Conservation (phyloP, 2,329 filamentous ascomycete species). For the Fusarium clavum region DNA sequence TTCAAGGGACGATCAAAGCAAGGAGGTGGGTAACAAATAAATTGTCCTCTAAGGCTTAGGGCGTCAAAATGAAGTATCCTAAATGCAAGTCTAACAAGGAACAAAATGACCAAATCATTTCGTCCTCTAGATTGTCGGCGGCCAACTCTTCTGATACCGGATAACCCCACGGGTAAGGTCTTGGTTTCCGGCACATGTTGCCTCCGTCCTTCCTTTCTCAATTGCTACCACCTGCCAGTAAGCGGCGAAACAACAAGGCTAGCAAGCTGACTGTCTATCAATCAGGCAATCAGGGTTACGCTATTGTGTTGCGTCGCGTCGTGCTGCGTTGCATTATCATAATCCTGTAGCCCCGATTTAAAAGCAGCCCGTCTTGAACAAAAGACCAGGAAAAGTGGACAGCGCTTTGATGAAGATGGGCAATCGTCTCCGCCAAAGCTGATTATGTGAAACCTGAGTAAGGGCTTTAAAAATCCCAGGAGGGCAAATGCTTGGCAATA, state of each 20-base stretch:
- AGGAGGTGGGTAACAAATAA: background rate
- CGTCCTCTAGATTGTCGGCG: background rate
- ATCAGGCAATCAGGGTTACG: background rate
- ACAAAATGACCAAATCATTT: background rate
- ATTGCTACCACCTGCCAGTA: background rate
- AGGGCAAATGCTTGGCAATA: slow-evolving; percentile 5
- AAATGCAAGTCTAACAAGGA: background rate
- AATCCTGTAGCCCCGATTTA: slow-evolving; percentile 16
- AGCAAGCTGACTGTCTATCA: background rate
- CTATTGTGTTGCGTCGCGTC: background rate
- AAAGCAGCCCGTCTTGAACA: background rate
- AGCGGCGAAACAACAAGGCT: background rate
- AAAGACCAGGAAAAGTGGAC: slow-evolving; percentile 1
- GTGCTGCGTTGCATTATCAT: slow-evolving; percentile 22
- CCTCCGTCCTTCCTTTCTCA: slow-evolving; percentile 6
- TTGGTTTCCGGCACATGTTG: background rate
- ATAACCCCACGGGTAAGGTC: background rate
- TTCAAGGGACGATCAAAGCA: slow-evolving; percentile 7
- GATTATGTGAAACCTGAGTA: slow-evolving; percentile 32
- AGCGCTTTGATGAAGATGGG: slow-evolving; percentile 27
- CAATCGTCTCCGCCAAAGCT: slow-evolving; percentile 18
- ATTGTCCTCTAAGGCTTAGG: background rate
- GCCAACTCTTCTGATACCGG: background rate
- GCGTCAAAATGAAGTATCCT: background rate
- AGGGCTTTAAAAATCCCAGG: slow-evolving; percentile 1